Conservation (phyloP, 495 filamentous ascomycete genomes). For the Monascus purpureus region DNA sequence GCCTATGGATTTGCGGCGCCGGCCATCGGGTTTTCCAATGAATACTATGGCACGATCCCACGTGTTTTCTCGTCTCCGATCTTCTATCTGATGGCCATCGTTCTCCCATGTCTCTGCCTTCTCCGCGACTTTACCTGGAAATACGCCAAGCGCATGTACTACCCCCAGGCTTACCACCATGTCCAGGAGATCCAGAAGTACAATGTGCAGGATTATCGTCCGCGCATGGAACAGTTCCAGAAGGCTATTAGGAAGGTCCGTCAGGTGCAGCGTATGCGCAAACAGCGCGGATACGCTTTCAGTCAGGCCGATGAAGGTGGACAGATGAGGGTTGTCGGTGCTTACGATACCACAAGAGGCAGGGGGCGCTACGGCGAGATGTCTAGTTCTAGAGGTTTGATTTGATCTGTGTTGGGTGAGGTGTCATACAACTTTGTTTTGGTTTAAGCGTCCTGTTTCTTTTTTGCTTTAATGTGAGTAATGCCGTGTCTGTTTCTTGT, state of each 20-base stretch:
- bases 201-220: conserved; percentile 97
- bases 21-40: conserved; percentile 64
- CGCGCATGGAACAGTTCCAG: conserved; percentile 99
- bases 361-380: conserved; percentile 94
- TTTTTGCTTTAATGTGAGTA: background rate
- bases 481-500: no score
- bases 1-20: conserved; percentile 87
- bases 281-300: conserved; percentile 96
- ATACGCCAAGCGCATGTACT: conserved; percentile 90
- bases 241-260: conserved; percentile 98
- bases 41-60: conserved; percentile 75
- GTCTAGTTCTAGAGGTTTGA: conserved; percentile 51
- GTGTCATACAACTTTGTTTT: no score
- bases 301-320: conserved; percentile 87
- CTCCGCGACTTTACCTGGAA: conserved; percentile 74
- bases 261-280: conserved; percentile 98
- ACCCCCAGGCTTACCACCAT: conserved; percentile 91
- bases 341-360: conserved; percentile 90
- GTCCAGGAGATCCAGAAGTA: conserved; percentile 99
- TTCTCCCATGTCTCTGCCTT: conserved; percentile 74
- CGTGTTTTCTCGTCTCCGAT: conserved; percentile 65
- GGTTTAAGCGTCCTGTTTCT: no score
- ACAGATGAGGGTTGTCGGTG: conserved; percentile 75
- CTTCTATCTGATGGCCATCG: conserved; percentile 80
- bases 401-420: conserved; percentile 15